Base-by-base conservation (phyloP, 257 asterid species). In the Solanum megistacrolobum region DNA sequence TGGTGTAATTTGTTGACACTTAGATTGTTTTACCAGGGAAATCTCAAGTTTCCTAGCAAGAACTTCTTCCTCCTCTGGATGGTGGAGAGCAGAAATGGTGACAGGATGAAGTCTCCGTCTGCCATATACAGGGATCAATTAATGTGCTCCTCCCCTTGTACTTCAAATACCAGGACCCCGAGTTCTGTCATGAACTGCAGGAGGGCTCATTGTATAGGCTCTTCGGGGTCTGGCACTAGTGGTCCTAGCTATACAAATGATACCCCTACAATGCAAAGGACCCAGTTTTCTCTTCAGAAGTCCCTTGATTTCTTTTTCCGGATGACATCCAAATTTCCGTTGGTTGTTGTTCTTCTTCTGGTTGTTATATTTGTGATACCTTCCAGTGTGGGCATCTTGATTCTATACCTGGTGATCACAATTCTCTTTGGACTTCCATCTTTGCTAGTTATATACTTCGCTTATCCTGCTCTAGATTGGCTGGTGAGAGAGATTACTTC, bases 21-120 rank as follows among this genome's bases (percentile, higher is more conserved):
- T 90, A 94, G 99, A 38, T 88, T 95, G 83, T 87, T 91, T 87
- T 94, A 93, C 91, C 91, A 90, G 87, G 98, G 98, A 62, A 94
- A 89, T 89, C 96, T 96, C 66, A 92, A 90, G 86, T 93, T 93
- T 86, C 99, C 99, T 21, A 93, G 94, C 90, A 95, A 96, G 90
- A 96, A 96, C 86, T 96, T 92, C 91, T 96, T 95, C 91, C 95
- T 96, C 84, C 92, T 95, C 46, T 95, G 98, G 97, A 95, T 96
- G 99, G 98, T 96, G 43, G 99, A 96, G 93, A 91, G 97, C 93
- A 90, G 95, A 92, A 96, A 96, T 52, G 98, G 98, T 8, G 98
- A 95, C 65, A 89, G 99, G 85, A 93, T 90, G 68, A 92, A 91
- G 87, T 90, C 91, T 85, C 91, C 92, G 68, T 89, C 94, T 55